Percentiles rank a stretch among this genome's conserved stretches.
These are phyloP conservation scores for Chrysoporthe cubensis DNA, from an alignment of 2,329 filamentous ascomycete genomes.

Conservation along the genomic window DNA sequence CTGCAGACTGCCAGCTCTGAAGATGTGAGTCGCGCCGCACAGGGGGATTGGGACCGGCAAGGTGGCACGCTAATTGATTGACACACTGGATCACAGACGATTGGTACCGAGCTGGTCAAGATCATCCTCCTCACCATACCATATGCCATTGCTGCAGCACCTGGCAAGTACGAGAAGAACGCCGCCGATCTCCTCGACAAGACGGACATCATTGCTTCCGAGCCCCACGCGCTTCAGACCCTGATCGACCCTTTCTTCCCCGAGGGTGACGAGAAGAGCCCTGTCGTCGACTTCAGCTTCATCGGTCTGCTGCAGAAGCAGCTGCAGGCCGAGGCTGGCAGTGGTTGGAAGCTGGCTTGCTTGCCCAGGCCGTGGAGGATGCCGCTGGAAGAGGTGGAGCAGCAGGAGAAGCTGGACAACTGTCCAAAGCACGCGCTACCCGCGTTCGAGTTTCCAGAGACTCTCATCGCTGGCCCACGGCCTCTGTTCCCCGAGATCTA, in stretches of 20 bases:
- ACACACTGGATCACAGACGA: slow-evolving; percentile 49
- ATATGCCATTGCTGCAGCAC: slow-evolving; percentile 79
- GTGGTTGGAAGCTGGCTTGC: slow-evolving; percentile 74
- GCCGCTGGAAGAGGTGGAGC: slow-evolving; percentile 62
- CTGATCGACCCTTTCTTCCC: slow-evolving; percentile 84
- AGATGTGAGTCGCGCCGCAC: slow-evolving; percentile 65
- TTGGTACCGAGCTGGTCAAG: slow-evolving; percentile 88
- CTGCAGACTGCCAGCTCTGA: slow-evolving; percentile 91
- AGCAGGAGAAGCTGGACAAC: slow-evolving; percentile 61
- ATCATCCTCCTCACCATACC: slow-evolving; percentile 94
- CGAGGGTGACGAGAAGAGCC: slow-evolving; percentile 64
- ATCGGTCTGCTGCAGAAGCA: slow-evolving; percentile 85
- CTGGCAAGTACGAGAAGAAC: slow-evolving; percentile 67
- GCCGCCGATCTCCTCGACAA: slow-evolving; percentile 84
- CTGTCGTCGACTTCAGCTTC: slow-evolving; percentile 68
- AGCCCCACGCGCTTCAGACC: slow-evolving; percentile 81
- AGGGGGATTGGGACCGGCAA: not conserved
- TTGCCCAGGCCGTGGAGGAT: slow-evolving; percentile 71
- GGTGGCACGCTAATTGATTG: not conserved
- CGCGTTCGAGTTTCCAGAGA: slow-evolving; percentile 72
- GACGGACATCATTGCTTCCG: slow-evolving; percentile 91
- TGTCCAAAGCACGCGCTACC: slow-evolving; percentile 79
- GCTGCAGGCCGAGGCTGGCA: slow-evolving; percentile 74
- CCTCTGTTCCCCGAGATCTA: slow-evolving; percentile 90
- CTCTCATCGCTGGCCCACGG: slow-evolving; percentile 73